phyloP scores from a whole-genome alignment of 2,329 filamentous ascomycete genomes.

The Rachicladosporium sp. region DNA sequence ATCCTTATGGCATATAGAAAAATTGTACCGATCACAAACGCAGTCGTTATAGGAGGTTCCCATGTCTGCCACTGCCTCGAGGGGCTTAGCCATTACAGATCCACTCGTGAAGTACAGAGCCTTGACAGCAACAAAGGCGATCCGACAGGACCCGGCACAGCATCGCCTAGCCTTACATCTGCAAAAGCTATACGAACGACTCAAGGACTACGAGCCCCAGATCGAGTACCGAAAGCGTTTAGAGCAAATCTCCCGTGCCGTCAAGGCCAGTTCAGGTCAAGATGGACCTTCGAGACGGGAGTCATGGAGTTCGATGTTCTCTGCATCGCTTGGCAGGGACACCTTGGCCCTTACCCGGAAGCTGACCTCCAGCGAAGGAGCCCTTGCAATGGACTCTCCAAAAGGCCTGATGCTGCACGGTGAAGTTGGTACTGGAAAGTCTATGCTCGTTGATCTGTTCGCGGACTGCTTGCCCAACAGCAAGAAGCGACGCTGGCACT shows the following conservation, averaged over 20 bases:
- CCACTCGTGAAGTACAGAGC: constrained; percentile 66
- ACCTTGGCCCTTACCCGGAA: constrained; percentile 53
- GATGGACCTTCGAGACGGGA: constrained; percentile 31
- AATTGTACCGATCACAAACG: too few species aligned
- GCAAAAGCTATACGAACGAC: constrained; percentile 59
- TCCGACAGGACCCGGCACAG: constrained; percentile 49
- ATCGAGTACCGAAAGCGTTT: constrained; percentile 56
- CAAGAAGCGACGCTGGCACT: constrained; percentile 67
- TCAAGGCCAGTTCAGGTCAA: constrained; percentile 15
- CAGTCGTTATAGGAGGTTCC: too few species aligned
- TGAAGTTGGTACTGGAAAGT: constrained; percentile 73
- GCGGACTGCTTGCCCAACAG: constrained; percentile 62
- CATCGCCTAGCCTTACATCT: constrained; percentile 51
- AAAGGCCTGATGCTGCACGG: constrained; percentile 66
- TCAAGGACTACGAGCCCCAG: constrained; percentile 68
- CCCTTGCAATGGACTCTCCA: constrained; percentile 59
- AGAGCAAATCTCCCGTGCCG: constrained; percentile 42
- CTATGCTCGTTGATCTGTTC: constrained; percentile 74
- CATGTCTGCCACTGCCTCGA: constrained; percentile 16
- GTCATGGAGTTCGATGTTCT: constrained; percentile 27
- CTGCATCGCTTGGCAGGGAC: constrained; percentile 42
- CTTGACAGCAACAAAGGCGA: constrained; percentile 53
- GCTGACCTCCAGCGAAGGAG: constrained; percentile 59
- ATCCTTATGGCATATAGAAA: too few species aligned
- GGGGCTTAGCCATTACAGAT: constrained; percentile 44